phyloP scores from a whole-genome alignment of 2,329 filamentous ascomycete genomes.

The Talaromyces albobiverticillius region DNA sequence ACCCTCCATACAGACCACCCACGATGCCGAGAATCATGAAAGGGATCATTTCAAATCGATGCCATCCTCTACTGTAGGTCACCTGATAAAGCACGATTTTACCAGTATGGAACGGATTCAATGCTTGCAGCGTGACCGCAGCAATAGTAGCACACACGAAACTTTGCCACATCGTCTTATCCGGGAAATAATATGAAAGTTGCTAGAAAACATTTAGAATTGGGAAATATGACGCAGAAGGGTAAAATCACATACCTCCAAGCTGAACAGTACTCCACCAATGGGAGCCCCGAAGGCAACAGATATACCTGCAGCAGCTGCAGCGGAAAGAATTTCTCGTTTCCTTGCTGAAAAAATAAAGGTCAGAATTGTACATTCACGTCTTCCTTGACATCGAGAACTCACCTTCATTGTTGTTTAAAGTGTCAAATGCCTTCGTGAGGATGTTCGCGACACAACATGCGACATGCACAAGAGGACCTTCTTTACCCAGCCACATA shows the following conservation, averaged over 20 bases:
- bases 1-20: constrained; percentile 88
- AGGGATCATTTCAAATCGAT: constrained; percentile 87
- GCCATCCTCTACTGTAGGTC: constrained; percentile 87
- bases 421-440: constrained; percentile 79
- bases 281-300: constrained; percentile 94
- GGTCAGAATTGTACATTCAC: constrained; percentile 19
- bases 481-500: constrained; percentile 96
- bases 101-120: constrained; percentile 92
- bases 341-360: constrained; percentile 67
- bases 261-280: constrained; percentile 88
- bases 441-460: constrained; percentile 95
- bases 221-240: constrained; percentile 1
- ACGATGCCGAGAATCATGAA: constrained; percentile 83
- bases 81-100: constrained; percentile 96
- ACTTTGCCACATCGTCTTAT: constrained; percentile 99
- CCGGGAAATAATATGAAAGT: constrained; percentile 94
- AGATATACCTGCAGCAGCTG: constrained; percentile 86
- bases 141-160: constrained; percentile 99
- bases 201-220: constrained; percentile 52
- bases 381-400: background rate
- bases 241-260: constrained; percentile 64
- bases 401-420: constrained; percentile 82
- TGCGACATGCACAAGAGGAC: constrained; percentile 89
- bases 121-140: constrained; percentile 84
- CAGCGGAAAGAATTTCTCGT: constrained; percentile 86